Base-by-base conservation (phyloP, 2,329 filamentous ascomycete genomes). In the Colletotrichum agaves region DNA sequence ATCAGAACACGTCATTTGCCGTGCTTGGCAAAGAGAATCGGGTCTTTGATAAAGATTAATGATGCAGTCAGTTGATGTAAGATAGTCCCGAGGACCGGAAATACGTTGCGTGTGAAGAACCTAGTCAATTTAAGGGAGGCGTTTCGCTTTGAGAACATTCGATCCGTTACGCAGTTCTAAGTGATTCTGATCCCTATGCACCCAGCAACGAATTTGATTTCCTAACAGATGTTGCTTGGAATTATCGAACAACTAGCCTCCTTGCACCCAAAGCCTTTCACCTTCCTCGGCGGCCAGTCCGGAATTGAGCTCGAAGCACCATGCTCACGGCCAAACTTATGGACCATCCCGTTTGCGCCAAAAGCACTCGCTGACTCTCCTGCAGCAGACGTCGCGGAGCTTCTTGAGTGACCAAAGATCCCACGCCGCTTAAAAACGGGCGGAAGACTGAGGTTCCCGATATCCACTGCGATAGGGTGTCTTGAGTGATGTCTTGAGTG, bases 1-100 rank as follows among this genome's bases (percentile, higher is more conserved):
- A 44, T 1, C 5, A 12, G 31, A 15, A 13, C 1, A 27, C 3
- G 31, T 62, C 47, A 5, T 50, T 62, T 19, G 49, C 49, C 12
- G 52, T 62, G 3, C n/a, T 62, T 27, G 50, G 60, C 8, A 19
- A 56, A 1, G 60, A 62, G 10, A 62, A 35, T 4, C 19, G 53
- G 0, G 60, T 62, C 15, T 27, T 62, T 8, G 49, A 62, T 5
- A 62, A 62, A 4, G 60, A 27, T 27, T 5, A 27, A 27, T 27
- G 23, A 27, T 27, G 23, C 23, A 6, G 23, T 27, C 23, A 23
- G 5, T 23, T 23, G 3, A 23, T 23, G 23, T 27, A 6, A 27
- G 23, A 27, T 27, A 27, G 23, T 27, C 23, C 6, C 4, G 1
- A 6, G 5, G 2, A 5, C 23, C 23, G 6, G 6, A 27, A 27